Evolutionary conservation across 805 yeast species (phyloP).

Genomic region (Cyberlindnera samutprakarnensis): DNA sequence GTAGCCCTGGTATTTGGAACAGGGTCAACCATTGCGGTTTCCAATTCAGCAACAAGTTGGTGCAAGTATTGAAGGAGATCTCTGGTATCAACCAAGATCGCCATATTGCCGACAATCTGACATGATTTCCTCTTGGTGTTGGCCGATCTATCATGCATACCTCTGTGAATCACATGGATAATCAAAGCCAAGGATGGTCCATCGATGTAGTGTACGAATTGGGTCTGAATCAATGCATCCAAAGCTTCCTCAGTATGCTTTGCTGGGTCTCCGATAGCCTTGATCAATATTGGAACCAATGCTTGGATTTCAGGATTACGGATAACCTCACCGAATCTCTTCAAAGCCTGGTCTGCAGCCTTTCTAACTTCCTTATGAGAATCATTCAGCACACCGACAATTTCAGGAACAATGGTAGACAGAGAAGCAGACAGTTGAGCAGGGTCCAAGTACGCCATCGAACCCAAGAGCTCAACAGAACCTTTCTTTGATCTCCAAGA

Average conservation of each 20-base stretch:
- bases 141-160: conserved; percentile 93
- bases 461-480: conserved; percentile 90
- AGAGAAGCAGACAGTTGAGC: conserved; percentile 84
- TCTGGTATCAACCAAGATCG: conserved; percentile 82
- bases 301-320: conserved; percentile 93
- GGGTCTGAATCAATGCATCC: conserved; percentile 79
- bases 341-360: conserved; percentile 85
- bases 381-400: conserved; percentile 90
- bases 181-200: conserved; percentile 96
- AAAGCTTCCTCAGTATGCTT: conserved; percentile 82
- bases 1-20: conserved; percentile 96
- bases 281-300: conserved; percentile 78
- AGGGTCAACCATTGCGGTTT: conserved; percentile 96
- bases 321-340: conserved; percentile 93
- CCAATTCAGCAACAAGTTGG: conserved; percentile 72
- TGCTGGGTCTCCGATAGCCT: conserved; percentile 96
- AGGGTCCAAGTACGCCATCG: conserved; percentile 97
- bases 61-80: conserved; percentile 82
- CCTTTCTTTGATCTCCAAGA: conserved; percentile 98
- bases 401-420: conserved; percentile 89
- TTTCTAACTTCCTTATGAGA: conserved; percentile 95
- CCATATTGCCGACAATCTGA: conserved; percentile 98
- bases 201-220: conserved; percentile 95
- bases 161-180: conserved; percentile 91
- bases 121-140: conserved; percentile 87